Conservation (phyloP, 208 protist genomes). For the Trypanosoma cruzi region DNA sequence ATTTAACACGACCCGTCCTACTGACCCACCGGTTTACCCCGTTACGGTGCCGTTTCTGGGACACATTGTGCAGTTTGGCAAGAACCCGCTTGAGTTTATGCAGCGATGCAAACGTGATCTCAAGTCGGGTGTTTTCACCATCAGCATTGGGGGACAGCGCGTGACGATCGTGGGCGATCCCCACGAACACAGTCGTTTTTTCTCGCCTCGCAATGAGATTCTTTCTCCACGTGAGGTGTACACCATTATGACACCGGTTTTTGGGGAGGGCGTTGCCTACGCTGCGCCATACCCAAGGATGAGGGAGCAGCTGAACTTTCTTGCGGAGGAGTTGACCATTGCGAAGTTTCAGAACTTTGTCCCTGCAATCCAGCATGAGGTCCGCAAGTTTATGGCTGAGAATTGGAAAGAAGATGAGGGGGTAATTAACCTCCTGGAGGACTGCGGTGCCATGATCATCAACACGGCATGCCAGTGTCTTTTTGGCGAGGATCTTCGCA, state of each 20-base stretch:
- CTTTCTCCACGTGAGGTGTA: constrained; percentile 87
- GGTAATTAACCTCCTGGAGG: constrained; percentile 83
- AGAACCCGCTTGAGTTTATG: constrained; percentile 72
- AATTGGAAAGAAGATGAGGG: constrained; percentile 86
- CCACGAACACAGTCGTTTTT: constrained; percentile 80
- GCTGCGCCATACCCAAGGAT: constrained; percentile 79
- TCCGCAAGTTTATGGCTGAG: constrained; percentile 71
- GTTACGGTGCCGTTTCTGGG: constrained; percentile 67
- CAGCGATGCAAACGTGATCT: constrained; percentile 55
- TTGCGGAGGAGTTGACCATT: constrained; percentile 82
- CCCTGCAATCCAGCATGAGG: constrained; percentile 86
- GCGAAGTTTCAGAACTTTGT: constrained; percentile 90
- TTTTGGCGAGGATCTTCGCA: constrained; percentile 90
- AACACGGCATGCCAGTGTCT: constrained; percentile 93
- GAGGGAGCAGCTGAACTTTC: constrained; percentile 89
- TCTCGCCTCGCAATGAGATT: constrained; percentile 82
- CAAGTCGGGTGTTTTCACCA: constrained; percentile 73
- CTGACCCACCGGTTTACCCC: constrained; percentile 72
- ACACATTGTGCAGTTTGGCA: constrained; percentile 78
- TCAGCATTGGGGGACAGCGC: constrained; percentile 83
- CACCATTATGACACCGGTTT: constrained; percentile 85
- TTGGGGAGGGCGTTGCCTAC: constrained; percentile 88
- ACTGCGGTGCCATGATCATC: constrained; percentile 93
- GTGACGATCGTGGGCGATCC: constrained; percentile 80
- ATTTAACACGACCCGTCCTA: constrained; percentile 76